Percentiles rank a stretch among this genome's conserved stretches.
Conservation (phyloP, 306 rosid species). For the Acmispon strigosus region DNA sequence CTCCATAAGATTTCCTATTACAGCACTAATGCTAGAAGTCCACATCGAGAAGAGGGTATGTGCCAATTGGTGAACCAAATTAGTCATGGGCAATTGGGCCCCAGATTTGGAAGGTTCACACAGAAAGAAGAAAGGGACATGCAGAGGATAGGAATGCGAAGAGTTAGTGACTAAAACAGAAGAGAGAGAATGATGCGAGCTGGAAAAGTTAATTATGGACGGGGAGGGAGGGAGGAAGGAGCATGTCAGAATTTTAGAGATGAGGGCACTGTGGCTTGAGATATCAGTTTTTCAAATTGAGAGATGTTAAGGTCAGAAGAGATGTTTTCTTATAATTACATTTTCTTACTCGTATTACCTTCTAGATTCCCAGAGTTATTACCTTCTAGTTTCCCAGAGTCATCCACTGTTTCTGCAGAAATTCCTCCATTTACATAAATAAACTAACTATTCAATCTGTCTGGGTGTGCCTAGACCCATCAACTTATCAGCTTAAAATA, state of each 20-base stretch:
- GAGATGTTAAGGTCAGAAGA: neutral
- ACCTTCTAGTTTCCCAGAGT: neutral
- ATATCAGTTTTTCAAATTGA: neutral
- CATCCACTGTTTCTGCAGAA: neutral
- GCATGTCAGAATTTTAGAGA: neutral
- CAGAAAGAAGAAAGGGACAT: neutral
- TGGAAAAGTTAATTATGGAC: neutral
- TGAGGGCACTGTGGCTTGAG: neutral
- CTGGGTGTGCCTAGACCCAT: neutral
- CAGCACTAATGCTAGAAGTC: neutral
- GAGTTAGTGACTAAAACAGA: neutral
- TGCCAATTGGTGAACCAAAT: neutral
- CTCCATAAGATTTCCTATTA: neutral
- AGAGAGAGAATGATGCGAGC: neutral
- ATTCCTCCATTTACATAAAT: neutral
- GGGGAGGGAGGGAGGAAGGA: neutral
- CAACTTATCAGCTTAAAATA: constrained; percentile 1
- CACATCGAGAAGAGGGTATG: neutral
- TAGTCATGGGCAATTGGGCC: neutral
- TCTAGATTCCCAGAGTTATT: neutral
- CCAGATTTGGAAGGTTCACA: neutral
- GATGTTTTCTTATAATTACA: neutral
- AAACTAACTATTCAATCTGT: neutral
- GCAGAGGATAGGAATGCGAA: neutral
- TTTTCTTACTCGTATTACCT: neutral